A percentile compares a stretch with the other conserved stretches of the same genome.
Evolutionary conservation across 768 basidiomycete species (phyloP).

Genomic region (Lentinula sp.): DNA sequence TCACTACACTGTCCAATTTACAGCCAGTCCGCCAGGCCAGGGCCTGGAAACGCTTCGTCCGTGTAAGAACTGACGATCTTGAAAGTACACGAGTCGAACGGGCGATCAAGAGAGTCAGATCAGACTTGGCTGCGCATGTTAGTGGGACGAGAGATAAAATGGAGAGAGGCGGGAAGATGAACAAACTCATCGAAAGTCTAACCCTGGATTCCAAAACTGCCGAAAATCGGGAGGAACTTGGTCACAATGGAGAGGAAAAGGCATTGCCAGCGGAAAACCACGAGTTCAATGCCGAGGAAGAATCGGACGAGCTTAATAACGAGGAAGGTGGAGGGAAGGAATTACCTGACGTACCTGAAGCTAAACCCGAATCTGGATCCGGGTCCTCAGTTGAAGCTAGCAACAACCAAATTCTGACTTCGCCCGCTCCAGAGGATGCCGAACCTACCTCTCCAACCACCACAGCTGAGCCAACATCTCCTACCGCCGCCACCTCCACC

Average conservation of each 20-base stretch:
- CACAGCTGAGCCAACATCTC: neutral
- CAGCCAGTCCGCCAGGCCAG: constrained; percentile 54
- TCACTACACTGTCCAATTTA: constrained; percentile 74
- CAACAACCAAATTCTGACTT: neutral
- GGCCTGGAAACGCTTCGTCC: constrained; percentile 82
- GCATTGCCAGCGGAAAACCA: neutral
- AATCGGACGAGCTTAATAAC: constrained; percentile 2
- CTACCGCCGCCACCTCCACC: neutral
- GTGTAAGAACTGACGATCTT: constrained; percentile 81
- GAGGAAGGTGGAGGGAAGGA: constrained; percentile 2
- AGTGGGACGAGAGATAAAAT: constrained; percentile 21
- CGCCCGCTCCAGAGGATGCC: constrained; percentile 2
- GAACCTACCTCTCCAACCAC: constrained; percentile 3
- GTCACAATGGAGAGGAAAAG: constrained; percentile 16
- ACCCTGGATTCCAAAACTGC: neutral
- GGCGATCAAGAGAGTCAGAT: constrained; percentile 82
- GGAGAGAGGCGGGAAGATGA: constrained; percentile 4
- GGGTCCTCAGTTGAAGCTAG: neutral
- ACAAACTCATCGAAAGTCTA: constrained; percentile 2
- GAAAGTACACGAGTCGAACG: constrained; percentile 84
- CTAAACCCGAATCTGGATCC: constrained; percentile 1
- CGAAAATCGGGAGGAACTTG: neutral
- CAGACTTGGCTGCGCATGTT: constrained; percentile 74
- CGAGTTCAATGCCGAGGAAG: neutral
- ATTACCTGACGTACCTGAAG: constrained; percentile 5